A percentile compares a stretch with the other conserved stretches of the same genome.
Evolutionary conservation across 2,329 filamentous ascomycete species (phyloP).

Genomic region (Reticulascus tulasneorum): DNA sequence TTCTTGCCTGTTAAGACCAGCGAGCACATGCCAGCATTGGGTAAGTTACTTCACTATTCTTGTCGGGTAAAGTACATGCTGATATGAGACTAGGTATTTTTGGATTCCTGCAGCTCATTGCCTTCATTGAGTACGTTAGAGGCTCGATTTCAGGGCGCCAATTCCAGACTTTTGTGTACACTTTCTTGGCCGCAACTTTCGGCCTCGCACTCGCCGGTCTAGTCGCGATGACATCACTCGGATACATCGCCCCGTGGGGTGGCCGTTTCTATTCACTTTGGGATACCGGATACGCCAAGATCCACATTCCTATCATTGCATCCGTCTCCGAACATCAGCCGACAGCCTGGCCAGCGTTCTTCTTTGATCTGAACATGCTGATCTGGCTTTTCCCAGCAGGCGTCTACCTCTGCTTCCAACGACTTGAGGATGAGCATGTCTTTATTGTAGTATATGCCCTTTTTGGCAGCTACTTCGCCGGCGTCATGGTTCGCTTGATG

Average conservation of each 20-base stretch:
- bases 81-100: slow-evolving; percentile 67
- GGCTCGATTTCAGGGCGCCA: slow-evolving; percentile 87
- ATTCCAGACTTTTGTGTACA: slow-evolving; percentile 84
- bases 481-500: slow-evolving; percentile 99
- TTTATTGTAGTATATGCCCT: slow-evolving; percentile 98
- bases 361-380: slow-evolving; percentile 96
- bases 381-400: slow-evolving; percentile 99
- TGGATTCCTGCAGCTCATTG: slow-evolving; percentile 89
- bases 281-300: slow-evolving; percentile 98
- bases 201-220: slow-evolving; percentile 68
- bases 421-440: slow-evolving; percentile 91
- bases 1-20: slow-evolving; percentile 95
- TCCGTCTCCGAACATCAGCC: slow-evolving; percentile 99
- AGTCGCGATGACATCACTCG: slow-evolving; percentile 81
- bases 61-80: slow-evolving; percentile 4
- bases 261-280: slow-evolving; percentile 99
- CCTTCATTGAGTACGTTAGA: slow-evolving; percentile 85
- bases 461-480: slow-evolving; percentile 94
- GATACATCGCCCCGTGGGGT: slow-evolving; percentile 94
- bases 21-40: slow-evolving; percentile 96
- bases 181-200: slow-evolving; percentile 71
- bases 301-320: slow-evolving; percentile 98
- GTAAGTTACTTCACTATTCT: slow-evolving; percentile 42
- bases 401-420: slow-evolving; percentile 96
- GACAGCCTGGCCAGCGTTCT: slow-evolving; percentile 98